Evolutionary conservation across 192 early-diverging fungal genomes (phyloP).

Genomic region (Coemansia sp.): DNA sequence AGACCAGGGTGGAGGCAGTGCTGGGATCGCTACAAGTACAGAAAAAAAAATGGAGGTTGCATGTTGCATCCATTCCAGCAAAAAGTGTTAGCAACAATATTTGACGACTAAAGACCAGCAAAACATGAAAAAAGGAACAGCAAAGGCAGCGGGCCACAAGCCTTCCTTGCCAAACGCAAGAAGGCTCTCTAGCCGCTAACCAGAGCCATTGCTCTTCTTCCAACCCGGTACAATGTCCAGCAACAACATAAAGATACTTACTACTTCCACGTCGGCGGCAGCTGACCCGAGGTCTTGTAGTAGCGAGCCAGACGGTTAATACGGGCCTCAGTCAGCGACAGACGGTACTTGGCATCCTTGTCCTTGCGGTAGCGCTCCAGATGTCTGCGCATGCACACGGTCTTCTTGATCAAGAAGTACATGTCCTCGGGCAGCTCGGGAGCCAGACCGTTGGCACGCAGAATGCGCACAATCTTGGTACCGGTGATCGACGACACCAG

Average conservation of each 20-base stretch:
- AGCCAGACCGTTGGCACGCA: slow-evolving; percentile 93
- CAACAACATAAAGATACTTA: slow-evolving; percentile 57
- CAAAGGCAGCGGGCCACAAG: background rate
- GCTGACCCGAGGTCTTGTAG: slow-evolving; percentile 96
- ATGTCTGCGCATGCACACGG: slow-evolving; percentile 98
- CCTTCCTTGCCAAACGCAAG: background rate
- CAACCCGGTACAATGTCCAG: slow-evolving; percentile 39
- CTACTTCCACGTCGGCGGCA: slow-evolving; percentile 99
- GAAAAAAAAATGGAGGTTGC: background rate
- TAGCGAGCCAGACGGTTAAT: slow-evolving; percentile 98
- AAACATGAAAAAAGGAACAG: slow-evolving; percentile 16
- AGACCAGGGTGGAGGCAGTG: slow-evolving; percentile 79
- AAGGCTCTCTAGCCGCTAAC: background rate
- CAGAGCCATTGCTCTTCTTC: slow-evolving; percentile 6
- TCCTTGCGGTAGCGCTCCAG: slow-evolving; percentile 99
- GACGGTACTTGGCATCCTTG: slow-evolving; percentile 96
- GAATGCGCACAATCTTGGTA: slow-evolving; percentile 99
- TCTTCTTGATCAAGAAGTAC: slow-evolving; percentile 99
- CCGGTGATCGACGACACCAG: slow-evolving; percentile 96
- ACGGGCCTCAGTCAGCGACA: slow-evolving; percentile 97
- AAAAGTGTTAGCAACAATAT: background rate
- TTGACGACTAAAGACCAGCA: slow-evolving; percentile 53
- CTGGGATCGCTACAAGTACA: slow-evolving; percentile 45
- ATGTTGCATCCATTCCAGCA: too few species aligned
- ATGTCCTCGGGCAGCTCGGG: slow-evolving; percentile 98